phyloP scores from a whole-genome alignment of 2,329 filamentous ascomycete genomes.

The Diaporthe sp. region DNA sequence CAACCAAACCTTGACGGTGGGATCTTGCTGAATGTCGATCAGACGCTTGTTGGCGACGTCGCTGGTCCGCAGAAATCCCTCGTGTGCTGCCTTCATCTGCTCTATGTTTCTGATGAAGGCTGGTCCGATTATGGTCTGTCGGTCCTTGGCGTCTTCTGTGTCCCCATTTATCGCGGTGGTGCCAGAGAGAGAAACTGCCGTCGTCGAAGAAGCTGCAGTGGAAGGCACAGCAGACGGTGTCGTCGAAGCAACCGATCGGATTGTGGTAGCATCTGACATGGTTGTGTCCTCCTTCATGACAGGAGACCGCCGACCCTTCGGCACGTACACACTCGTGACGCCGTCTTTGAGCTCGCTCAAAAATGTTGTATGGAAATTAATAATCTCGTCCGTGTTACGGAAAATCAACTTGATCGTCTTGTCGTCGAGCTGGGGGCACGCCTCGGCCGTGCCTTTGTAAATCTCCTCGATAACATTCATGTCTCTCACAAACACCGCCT shows the following conservation, averaged over 20 bases:
- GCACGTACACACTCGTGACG: slow-evolving; percentile 83
- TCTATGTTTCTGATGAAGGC: slow-evolving; percentile 71
- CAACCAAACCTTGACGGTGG: slow-evolving; percentile 84
- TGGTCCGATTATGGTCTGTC: slow-evolving; percentile 66
- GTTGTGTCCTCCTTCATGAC: slow-evolving; percentile 51
- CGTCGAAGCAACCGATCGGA: slow-evolving; percentile 54
- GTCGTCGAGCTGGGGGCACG: slow-evolving; percentile 82
- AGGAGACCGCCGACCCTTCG: slow-evolving; percentile 63
- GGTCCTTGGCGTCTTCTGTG: slow-evolving; percentile 66
- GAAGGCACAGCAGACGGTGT: slow-evolving; percentile 49
- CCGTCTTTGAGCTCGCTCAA: slow-evolving; percentile 85
- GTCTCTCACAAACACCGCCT: slow-evolving; percentile 90
- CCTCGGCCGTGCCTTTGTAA: slow-evolving; percentile 92
- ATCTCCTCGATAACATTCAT: slow-evolving; percentile 99
- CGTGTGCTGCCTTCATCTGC: slow-evolving; percentile 72
- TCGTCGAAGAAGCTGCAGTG: slow-evolving; percentile 40
- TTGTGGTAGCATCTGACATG: slow-evolving; percentile 50
- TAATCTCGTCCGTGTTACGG: slow-evolving; percentile 91
- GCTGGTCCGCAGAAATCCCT: slow-evolving; percentile 74
- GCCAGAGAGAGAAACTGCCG: slow-evolving; percentile 38
- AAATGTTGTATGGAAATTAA: slow-evolving; percentile 86
- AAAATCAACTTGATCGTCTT: slow-evolving; percentile 93
- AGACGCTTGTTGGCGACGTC: slow-evolving; percentile 73
- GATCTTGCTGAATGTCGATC: slow-evolving; percentile 74
- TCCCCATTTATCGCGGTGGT: slow-evolving; percentile 55